phyloP scores from a whole-genome alignment of 2,329 filamentous ascomycete species.

The Acrodontium crateriforme region DNA sequence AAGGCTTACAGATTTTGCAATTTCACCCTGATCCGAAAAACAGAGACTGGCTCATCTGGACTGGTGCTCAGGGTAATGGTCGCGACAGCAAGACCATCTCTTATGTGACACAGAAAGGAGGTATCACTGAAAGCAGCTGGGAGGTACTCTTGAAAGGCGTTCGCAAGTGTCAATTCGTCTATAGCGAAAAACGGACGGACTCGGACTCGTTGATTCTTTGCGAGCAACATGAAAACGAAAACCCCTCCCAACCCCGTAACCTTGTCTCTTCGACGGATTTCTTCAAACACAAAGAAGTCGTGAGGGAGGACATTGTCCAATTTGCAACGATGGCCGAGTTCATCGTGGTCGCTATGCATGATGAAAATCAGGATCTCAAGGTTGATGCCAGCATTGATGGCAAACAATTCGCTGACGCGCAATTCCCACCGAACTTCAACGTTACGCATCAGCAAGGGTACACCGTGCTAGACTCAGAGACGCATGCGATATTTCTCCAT shows the following conservation, averaged over 20 bases:
- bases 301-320: slow-evolving; percentile 59
- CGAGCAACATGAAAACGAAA: slow-evolving; percentile 49
- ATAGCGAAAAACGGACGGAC: slow-evolving; percentile 42
- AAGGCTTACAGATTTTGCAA: slow-evolving; percentile 42
- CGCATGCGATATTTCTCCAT: slow-evolving; percentile 86
- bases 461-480: slow-evolving; percentile 88
- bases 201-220: slow-evolving; percentile 52
- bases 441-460: slow-evolving; percentile 69
- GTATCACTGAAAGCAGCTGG: slow-evolving; percentile 67
- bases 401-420: slow-evolving; percentile 62
- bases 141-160: slow-evolving; percentile 59
- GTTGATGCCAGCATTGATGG: slow-evolving; percentile 80
- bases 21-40: slow-evolving; percentile 77
- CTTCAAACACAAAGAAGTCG: slow-evolving; percentile 52
- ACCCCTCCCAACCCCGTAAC: slow-evolving; percentile 47
- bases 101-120: slow-evolving; percentile 65
- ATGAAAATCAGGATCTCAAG: slow-evolving; percentile 54
- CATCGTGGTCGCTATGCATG: slow-evolving; percentile 68
- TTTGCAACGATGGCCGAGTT: slow-evolving; percentile 97
- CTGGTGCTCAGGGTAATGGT: slow-evolving; percentile 46
- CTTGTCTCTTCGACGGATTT: slow-evolving; percentile 69
- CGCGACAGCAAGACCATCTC: slow-evolving; percentile 62
- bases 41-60: slow-evolving; percentile 94
- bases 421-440: slow-evolving; percentile 75
- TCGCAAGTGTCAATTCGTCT: slow-evolving; percentile 75